Percentiles rank a stretch among this genome's conserved stretches.
Conservation (phyloP, 345 rosid genomes). For the Cardamine chenopodiifolia region DNA sequence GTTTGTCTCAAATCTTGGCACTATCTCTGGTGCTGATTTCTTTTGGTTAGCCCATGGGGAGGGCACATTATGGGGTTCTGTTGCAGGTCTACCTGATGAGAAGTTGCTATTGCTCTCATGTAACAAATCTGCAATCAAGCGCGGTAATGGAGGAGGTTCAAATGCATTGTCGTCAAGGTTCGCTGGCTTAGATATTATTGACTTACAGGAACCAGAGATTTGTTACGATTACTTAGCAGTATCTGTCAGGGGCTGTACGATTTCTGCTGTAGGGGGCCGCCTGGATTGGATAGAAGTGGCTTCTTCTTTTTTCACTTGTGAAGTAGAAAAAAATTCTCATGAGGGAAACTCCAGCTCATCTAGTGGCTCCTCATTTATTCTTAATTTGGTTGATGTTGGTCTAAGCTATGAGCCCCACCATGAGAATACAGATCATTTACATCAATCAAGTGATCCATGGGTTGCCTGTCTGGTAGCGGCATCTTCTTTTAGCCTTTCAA, state of each 20-base stretch:
- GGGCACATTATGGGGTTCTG: constrained; percentile 76
- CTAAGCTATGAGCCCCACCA: constrained; percentile 83
- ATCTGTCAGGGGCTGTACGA: constrained; percentile 71
- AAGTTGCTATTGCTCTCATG: constrained; percentile 80
- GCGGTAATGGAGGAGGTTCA: constrained; percentile 96
- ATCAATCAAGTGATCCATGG: constrained; percentile 45
- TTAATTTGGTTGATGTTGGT: constrained; percentile 81
- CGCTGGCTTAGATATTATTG: constrained; percentile 84
- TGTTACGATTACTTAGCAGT: constrained; percentile 56
- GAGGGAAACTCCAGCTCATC: constrained; percentile 47
- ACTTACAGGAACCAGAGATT: constrained; percentile 61
- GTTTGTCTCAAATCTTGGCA: constrained; percentile 76
- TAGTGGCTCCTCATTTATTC: constrained; percentile 57
- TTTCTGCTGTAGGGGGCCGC: constrained; percentile 90
- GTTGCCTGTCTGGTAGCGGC: constrained; percentile 87
- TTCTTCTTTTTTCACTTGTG: constrained; percentile 64
- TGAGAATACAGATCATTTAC: constrained; percentile 47
- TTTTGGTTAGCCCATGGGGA: constrained; percentile 84
- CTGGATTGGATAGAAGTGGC: constrained; percentile 85
- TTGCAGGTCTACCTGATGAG: constrained; percentile 57
- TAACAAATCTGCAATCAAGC: constrained; percentile 77
- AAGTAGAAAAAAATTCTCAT: constrained; percentile 41
- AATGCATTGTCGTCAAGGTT: constrained; percentile 78
- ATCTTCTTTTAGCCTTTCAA: constrained; percentile 71
- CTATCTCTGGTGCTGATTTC: constrained; percentile 59